Evolutionary conservation across 352 stramenopile species (phyloP), one percentile per base, ranked within the genome.

Genomic region (Pythium coloratum): DNA sequence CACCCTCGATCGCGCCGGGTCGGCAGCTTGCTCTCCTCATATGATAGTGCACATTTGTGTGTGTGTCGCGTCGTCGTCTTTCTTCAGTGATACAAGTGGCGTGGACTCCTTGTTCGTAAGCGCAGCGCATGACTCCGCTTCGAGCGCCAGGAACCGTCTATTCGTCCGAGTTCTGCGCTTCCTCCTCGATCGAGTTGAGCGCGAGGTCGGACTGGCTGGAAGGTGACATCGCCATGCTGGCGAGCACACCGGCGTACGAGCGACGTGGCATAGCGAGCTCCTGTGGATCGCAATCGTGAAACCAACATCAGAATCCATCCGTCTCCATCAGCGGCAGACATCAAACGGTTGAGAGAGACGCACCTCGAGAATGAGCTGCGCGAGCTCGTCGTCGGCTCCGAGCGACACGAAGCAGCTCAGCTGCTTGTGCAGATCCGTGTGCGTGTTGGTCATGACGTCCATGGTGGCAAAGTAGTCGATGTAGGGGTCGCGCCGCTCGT

Each of bases 331-430:
- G 49, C 55, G 16, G 32, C 9, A 50, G 18, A 18, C 36, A 62
- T 59, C 56, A 70, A 36, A 26, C 8, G 24, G 18, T 33, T 62
- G 28, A 62, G 2, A 20, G 20, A 6, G 13, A 57, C 71, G 40
- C 64, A 91, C 82, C 80, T 92, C 81, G 56, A 90, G 84, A 61
- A 92, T 89, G 40, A 89, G 60, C 71, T 90, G 84, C 62, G 81
- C 75, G 76, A 91, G 77, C 69, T 92, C 84, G 71, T 92, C 84
- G 69, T 91, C 77, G 46, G 82, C 79, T 32, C 64, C 74, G 38
- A 91, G 71, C 33, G 79, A 82, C 64, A 92, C 79, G 70, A 92
- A 92, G 70, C 76, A 89, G 74, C 81, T 82, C 34, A 92, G 74
- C 75, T 91, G 82, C 67, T 82, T 81, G 58, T 89, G 77, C 54